Conservation (phyloP, 2,329 filamentous ascomycete genomes). For the Sporothrix pallida region DNA sequence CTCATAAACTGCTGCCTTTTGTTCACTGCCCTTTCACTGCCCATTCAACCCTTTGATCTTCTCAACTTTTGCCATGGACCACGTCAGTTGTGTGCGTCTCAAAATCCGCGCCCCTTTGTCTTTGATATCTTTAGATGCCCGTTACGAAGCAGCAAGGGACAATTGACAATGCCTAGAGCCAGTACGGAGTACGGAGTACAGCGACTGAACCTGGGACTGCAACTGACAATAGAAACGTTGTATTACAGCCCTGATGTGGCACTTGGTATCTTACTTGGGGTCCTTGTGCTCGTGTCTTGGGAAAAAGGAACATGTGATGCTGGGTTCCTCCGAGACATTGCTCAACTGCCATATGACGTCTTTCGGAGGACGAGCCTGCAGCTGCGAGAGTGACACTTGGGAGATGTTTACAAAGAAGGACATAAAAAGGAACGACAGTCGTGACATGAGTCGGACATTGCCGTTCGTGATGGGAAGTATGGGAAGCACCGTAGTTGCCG, state of each 20-base stretch:
- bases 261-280: neutral
- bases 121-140: neutral
- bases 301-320: slow-evolving; percentile 11
- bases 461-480: too few species aligned
- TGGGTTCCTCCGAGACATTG: neutral
- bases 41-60: neutral
- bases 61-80: neutral
- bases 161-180: too few species aligned
- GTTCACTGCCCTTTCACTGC: neutral
- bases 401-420: neutral
- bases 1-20: neutral
- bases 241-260: neutral
- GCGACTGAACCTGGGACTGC: neutral
- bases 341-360: neutral
- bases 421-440: neutral
- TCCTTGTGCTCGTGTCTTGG: neutral
- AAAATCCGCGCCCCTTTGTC: neutral
- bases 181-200: neutral
- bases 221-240: neutral
- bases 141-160: too few species aligned
- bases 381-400: too few species aligned
- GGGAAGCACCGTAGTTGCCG: too few species aligned
- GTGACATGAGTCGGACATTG: neutral
- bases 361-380: neutral
- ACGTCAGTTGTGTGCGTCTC: slow-evolving; percentile 16